These are phyloP conservation scores for Nannochloropsis gaditana DNA, from an alignment of 108 stramenopile species.

Conservation along the genomic window DNA sequence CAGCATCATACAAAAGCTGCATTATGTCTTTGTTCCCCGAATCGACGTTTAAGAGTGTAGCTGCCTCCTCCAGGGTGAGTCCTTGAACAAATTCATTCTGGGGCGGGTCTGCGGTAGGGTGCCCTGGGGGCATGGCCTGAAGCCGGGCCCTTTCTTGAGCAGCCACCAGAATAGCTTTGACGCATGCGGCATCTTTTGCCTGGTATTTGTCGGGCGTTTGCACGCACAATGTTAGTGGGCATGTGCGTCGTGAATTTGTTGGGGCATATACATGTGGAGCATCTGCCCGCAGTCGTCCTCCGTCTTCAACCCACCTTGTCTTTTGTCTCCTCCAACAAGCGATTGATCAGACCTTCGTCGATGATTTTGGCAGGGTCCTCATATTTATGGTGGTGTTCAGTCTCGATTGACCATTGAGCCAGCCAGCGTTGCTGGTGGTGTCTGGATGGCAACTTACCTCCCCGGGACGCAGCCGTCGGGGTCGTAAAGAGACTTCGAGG, in stretches of 20 bases:
- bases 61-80: background rate
- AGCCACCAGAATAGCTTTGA: slow-evolving; percentile 5
- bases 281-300: too few species aligned
- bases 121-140: slow-evolving; percentile 4
- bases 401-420: background rate
- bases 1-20: background rate
- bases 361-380: slow-evolving; percentile 1
- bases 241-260: too few species aligned
- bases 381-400: slow-evolving; percentile 3
- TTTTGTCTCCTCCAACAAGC: background rate
- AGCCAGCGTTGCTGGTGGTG: slow-evolving; percentile 3
- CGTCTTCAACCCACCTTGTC: background rate
- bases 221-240: too few species aligned
- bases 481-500: too few species aligned
- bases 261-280: too few species aligned
- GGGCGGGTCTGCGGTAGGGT: slow-evolving; percentile 2
- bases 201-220: too few species aligned
- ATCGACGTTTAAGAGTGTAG: background rate
- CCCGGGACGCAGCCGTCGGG: too few species aligned
- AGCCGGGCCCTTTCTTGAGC: slow-evolving; percentile 11
- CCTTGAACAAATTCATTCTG: slow-evolving; percentile 1
- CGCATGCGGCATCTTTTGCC: background rate
- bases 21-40: slow-evolving; percentile 1
- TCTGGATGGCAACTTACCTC: background rate
- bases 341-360: background rate